Conservation (phyloP, 2,329 filamentous ascomycete species). For the Trichophaea hybrida region DNA sequence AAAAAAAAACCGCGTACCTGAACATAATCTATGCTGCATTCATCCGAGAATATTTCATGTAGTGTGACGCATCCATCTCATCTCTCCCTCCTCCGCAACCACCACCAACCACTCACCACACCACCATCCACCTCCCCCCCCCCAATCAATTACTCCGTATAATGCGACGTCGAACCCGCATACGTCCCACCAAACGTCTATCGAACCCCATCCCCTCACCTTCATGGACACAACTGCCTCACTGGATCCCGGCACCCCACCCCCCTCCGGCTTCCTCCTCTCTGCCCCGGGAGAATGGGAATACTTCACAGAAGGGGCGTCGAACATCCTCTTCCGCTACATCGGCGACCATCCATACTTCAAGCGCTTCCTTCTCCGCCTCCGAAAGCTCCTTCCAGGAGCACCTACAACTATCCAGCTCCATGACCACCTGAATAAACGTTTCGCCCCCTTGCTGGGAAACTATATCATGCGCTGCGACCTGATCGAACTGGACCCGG, state of each 20-base stretch:
- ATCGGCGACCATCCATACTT: constrained; percentile 23
- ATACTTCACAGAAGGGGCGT: constrained; percentile 26
- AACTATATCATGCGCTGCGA: constrained; percentile 23
- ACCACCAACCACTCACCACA: background rate
- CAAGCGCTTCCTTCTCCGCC: constrained; percentile 24
- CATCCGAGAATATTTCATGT: too few species aligned
- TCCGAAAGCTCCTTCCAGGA: constrained; percentile 25
- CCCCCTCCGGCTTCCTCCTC: constrained; percentile 4
- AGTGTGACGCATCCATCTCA: too few species aligned
- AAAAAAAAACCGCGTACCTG: too few species aligned
- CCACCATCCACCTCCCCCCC: background rate
- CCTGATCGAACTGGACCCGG: constrained; percentile 21
- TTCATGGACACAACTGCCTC: background rate
- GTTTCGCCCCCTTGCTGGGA: constrained; percentile 23
- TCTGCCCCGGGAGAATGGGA: constrained; percentile 24
- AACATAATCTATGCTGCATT: too few species aligned
- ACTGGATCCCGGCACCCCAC: constrained; percentile 1
- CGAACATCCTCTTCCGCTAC: constrained; percentile 26
- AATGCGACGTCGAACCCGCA: background rate
- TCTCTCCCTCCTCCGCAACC: too few species aligned
- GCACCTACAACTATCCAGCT: constrained; percentile 25
- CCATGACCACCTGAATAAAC: constrained; percentile 23
- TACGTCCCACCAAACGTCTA: background rate
- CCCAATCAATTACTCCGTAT: background rate
- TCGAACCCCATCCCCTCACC: background rate